phyloP scores from a whole-genome alignment of 2,329 filamentous ascomycete species.

The Ascochyta fabae region DNA sequence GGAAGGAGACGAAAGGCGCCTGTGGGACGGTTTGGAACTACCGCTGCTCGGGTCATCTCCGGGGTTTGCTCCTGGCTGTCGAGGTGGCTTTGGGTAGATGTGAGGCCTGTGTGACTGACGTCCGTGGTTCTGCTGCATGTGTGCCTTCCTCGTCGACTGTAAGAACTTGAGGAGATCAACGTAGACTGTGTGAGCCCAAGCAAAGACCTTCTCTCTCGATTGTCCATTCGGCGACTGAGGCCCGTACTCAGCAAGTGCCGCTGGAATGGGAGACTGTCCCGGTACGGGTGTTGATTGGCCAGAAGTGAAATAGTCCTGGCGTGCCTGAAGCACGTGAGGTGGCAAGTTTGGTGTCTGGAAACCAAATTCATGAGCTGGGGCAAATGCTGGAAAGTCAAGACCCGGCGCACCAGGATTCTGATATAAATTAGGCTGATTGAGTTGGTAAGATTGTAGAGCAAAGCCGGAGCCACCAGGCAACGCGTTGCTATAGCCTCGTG shows the following conservation, averaged over 20 bases:
- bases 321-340: constrained; percentile 20
- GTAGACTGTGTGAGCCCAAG: constrained; percentile 56
- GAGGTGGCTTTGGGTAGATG: constrained; percentile 68
- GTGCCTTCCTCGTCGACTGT: constrained; percentile 53
- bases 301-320: constrained; percentile 37
- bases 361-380: constrained; percentile 24
- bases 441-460: constrained; percentile 34
- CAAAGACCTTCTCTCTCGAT: constrained; percentile 54
- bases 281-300: constrained; percentile 39
- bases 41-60: constrained; percentile 41
- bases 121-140: constrained; percentile 50
- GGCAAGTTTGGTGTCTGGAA: constrained; percentile 8
- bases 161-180: constrained; percentile 57
- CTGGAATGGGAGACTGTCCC: constrained; percentile 27
- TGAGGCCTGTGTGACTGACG: constrained; percentile 59
- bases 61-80: constrained; percentile 61
- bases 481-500: constrained; percentile 35
- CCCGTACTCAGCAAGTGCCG: constrained; percentile 47
- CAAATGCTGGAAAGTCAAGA: constrained; percentile 36
- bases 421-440: constrained; percentile 35
- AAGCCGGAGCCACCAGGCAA: constrained; percentile 35
- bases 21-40: constrained; percentile 42
- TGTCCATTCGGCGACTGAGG: constrained; percentile 52
- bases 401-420: constrained; percentile 29
- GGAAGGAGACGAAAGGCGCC: constrained; percentile 41